Evolutionary conservation across 768 basidiomycete genomes (phyloP), one percentile per base, ranked within the genome.

Genomic region (Paxillus rubicundulus): DNA sequence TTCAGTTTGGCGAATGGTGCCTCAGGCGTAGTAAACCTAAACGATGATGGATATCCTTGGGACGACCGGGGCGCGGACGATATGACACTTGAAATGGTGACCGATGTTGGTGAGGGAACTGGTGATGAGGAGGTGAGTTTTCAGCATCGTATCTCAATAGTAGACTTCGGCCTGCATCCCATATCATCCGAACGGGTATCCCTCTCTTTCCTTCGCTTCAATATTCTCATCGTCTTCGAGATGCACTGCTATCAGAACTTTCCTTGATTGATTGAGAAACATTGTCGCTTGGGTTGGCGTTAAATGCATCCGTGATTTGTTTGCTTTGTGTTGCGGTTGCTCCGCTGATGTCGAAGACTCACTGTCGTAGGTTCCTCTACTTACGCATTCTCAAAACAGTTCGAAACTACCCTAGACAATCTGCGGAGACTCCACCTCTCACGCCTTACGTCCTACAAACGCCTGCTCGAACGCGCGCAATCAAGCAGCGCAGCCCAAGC

Each of bases 381-480:
- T 53, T 18, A 56, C 41, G 2, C 42, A 52, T 41, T 10, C 5
- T 36, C 44, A 37, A 33, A 46, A 20, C 53, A 81, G 81, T 74
- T 81, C 59, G 74, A 79, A 54, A 57, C 61, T 24, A 74, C 75
- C 17, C 60, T 82, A 44, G 67, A 74, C 38, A 60, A 66, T 40
- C 67, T 82, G 33, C 63, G 71, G 9, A 65, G 64, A 16, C 60
- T 79, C 18, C 80, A 82, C 56, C 67, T 72, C 28, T 66, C 66
- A 36, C 88, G 87, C 59, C 78, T 91, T 13, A 77, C 83, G 14
- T 82, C 85, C 52, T 87, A 89, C 70, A 92, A 86, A 62, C 80
- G 90, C 2, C 76, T 93, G 1, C 78, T 93, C 12, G 90, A 93
- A 58, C 85, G 86, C 37, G 79, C 89, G 0, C 92, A 93, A 60